Evolutionary conservation across 140 eudicot genomes (phyloP).

Genomic region (Cichorium intybus): DNA sequence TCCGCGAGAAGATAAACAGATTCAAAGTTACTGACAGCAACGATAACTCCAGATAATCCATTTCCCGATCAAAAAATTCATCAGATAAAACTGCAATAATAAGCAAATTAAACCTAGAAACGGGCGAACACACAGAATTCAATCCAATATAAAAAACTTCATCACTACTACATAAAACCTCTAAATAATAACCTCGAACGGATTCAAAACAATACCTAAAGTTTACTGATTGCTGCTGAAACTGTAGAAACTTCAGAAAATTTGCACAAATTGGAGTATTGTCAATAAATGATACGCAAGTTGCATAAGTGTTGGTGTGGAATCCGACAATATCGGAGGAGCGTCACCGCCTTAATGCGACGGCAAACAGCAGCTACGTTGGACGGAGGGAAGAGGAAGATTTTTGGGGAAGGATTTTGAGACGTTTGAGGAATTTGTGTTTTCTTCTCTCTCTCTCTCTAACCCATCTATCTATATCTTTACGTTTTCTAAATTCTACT

Average conservation of each 20-base stretch:
- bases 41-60: not conserved
- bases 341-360: constrained; percentile 37
- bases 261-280: constrained; percentile 3
- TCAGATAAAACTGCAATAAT: not conserved
- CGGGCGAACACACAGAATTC: not conserved
- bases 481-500: not conserved
- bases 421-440: constrained; percentile 10
- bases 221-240: constrained; percentile 13
- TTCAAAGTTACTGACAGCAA: constrained; percentile 1
- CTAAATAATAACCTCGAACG: constrained; percentile 3
- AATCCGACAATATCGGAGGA: not conserved
- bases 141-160: not conserved
- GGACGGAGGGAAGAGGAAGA: constrained; percentile 27
- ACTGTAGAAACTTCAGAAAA: not conserved
- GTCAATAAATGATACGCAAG: constrained; percentile 7
- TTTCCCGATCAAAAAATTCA: not conserved
- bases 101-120: constrained; percentile 22
- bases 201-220: constrained; percentile 8
- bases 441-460: not conserved
- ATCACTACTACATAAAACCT: not conserved
- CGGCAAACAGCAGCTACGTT: constrained; percentile 52
- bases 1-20: constrained; percentile 1
- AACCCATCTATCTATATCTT: not conserved
- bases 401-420: constrained; percentile 8
- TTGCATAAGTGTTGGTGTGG: not conserved